Evolutionary conservation across 2,329 filamentous ascomycete species (phyloP), one percentile per base, ranked within the genome.

Genomic region (Trichoderma sp.): DNA sequence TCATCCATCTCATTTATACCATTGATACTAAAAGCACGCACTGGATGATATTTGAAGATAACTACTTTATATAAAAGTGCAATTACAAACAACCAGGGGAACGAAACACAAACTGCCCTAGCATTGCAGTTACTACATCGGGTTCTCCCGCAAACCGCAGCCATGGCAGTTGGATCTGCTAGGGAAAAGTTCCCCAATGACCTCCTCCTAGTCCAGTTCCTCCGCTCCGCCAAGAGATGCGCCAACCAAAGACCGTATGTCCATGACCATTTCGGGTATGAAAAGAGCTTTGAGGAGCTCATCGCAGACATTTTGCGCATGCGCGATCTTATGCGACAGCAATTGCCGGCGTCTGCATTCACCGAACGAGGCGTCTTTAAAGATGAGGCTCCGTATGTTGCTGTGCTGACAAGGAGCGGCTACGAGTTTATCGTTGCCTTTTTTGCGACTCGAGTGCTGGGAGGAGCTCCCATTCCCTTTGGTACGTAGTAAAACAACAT

Each of bases 341-440:
- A 26, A 8, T 32, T 75, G 1, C 73, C 75, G 2, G 4, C 65
- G 9, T 71, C 70, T 2, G 58, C 28, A 3, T 65, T 76, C 5
- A 57, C 36, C 12, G 66, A 70, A 1, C 53, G 60, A 3, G 73
- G 72, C 0, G 6, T 76, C 5, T 36, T 77, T 15, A 24, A 21
- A 2, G 47, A 73, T 1, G 36, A 72, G 3, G 12, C 15, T 4
- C 72, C 74, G 2, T 74, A 77, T 24, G 47, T 74, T 6, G 57
- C 60, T 6, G 63, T 73, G 18, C 73, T 76, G 15, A 72, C 75
- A 21, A 34, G 39, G 24, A 73, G 73, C 9, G 75, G 76, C 6
- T 77, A 77, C 53, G 76, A 76, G 56, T 77, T 77, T 28, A 57
- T 76, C 12, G 76, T 77, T 6, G 76, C 75, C 3, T 77, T 76